Evolutionary conservation across 306 rosid genomes (phyloP), one percentile per base, ranked within the genome.

Genomic region (Quercus dentata): DNA sequence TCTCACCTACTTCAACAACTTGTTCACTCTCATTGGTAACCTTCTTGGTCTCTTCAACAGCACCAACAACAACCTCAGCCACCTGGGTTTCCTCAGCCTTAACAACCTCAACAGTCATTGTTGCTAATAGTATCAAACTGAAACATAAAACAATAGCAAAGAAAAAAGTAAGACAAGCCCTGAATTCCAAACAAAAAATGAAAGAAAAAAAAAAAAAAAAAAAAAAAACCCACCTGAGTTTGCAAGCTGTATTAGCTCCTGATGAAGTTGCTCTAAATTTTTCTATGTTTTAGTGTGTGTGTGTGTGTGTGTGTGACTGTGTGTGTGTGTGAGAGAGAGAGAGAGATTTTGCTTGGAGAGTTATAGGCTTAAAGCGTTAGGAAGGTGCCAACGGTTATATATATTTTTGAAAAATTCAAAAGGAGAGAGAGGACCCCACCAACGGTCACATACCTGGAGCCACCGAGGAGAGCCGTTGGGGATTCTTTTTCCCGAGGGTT

Each of bases 401-500:
- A 77, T 83, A 80, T 70, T 55, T 73, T 78, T 27, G 25, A n/a
- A 44, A 49, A 4, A 21, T 27, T 15, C 17, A 25, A 19, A 46
- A 12, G 6, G 15, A 49, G 4, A 8, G 46, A 19, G 25, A n/a
- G 83, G 77, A 27, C n/a, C 82, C 86, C 83, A 63, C 76, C 74
- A 87, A 87, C 90, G 90, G 88, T 73, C 78, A 82, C 76, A 18
- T 84, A 74, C 69, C 84, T 84, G 88, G 30, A 51, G 59, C 88
- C 90, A 87, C 83, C 88, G 82, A 80, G 79, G 31, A 69, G 68
- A 83, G 90, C 86, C 84, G 90, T 86, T 86, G 80, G 78, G 46
- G 74, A 70, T 76, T 82, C 82, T 20, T 35, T 33, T 25, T 21
- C 68, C 79, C 70, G 5, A 59, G 81, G 69, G 12, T 69, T 25